phyloP scores from a whole-genome alignment of 2,329 filamentous ascomycete species.

The Diaporthe vaccinii region DNA sequence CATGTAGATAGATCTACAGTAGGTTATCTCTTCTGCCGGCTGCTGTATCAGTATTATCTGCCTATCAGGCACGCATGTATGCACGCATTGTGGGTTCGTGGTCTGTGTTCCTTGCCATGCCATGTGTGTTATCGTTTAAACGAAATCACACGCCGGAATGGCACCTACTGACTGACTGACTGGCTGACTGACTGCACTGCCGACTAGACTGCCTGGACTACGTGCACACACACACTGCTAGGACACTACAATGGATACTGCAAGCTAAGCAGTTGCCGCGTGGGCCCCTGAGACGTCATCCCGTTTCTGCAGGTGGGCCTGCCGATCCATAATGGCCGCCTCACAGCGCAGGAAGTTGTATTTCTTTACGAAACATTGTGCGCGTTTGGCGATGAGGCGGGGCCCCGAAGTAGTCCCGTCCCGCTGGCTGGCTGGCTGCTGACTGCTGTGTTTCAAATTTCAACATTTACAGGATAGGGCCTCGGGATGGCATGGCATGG shows the following conservation, averaged over 20 bases:
- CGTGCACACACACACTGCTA: not conserved
- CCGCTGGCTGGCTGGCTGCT: slow-evolving; percentile 2
- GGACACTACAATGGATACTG: not conserved
- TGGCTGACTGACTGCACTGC: not conserved
- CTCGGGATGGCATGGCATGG: not conserved
- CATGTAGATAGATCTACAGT: slow-evolving; percentile 13
- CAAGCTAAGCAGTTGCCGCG: not conserved
- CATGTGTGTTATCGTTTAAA: slow-evolving; percentile 5
- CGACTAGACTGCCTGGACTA: not conserved
- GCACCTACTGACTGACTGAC: not conserved
- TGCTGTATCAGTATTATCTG: not conserved
- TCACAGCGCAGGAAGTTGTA: slow-evolving; percentile 13
- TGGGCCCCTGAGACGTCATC: slow-evolving; percentile 29
- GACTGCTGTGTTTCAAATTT: slow-evolving; percentile 21
- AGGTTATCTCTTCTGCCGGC: slow-evolving; percentile 11
- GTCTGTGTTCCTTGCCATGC: not conserved
- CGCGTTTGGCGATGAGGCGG: slow-evolving; percentile 32
- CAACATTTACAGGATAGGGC: not conserved
- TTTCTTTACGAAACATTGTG: slow-evolving; percentile 31
- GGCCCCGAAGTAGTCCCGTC: slow-evolving; percentile 29
- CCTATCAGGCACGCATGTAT: not conserved
- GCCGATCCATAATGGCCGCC: slow-evolving; percentile 11
- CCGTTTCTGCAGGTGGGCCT: slow-evolving; percentile 27
- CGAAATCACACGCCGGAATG: not conserved
- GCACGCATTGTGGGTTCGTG: not conserved